Evolutionary conservation across 306 rosid species (phyloP).

Genomic region (Prinsepia uniflora): DNA sequence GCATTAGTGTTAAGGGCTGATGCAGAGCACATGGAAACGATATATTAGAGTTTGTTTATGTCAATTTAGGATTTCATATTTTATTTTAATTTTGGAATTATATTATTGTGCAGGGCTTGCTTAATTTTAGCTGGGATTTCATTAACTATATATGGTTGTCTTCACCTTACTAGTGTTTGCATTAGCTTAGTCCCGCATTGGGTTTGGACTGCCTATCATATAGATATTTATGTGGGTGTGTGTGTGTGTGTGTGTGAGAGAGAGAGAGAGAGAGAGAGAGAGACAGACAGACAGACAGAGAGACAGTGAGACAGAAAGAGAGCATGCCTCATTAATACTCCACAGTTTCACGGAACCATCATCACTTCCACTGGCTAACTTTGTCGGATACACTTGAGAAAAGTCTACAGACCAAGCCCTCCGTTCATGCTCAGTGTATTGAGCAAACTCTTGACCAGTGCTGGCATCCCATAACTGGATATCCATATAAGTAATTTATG

Average conservation of each 20-base stretch:
- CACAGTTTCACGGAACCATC: slow-evolving; percentile 84
- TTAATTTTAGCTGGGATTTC: background rate
- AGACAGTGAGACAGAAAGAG: slow-evolving; percentile 20
- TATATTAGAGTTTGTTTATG: background rate
- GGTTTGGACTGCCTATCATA: background rate
- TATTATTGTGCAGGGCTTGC: background rate
- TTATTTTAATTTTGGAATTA: background rate
- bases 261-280: slow-evolving; percentile 3
- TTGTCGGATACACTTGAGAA: slow-evolving; percentile 76
- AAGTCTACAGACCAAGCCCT: slow-evolving; percentile 99
- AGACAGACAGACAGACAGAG: background rate
- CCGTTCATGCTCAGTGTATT: slow-evolving; percentile 63
- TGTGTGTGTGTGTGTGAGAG: too few relatives aligned
- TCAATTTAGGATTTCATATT: background rate
- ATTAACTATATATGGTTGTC: background rate
- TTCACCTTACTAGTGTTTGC: background rate
- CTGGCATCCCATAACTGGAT: slow-evolving; percentile 93
- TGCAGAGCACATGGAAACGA: background rate
- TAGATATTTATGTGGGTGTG: background rate
- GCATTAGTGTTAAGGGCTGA: background rate
- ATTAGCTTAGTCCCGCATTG: background rate
- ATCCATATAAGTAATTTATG: slow-evolving; percentile 27
- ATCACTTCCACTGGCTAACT: slow-evolving; percentile 93
- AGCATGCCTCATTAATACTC: slow-evolving; percentile 82
- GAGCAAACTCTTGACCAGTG: slow-evolving; percentile 76